Evolutionary conservation across 2,329 filamentous ascomycete genomes (phyloP).

Genomic region (Fusarium decemcellulare): DNA sequence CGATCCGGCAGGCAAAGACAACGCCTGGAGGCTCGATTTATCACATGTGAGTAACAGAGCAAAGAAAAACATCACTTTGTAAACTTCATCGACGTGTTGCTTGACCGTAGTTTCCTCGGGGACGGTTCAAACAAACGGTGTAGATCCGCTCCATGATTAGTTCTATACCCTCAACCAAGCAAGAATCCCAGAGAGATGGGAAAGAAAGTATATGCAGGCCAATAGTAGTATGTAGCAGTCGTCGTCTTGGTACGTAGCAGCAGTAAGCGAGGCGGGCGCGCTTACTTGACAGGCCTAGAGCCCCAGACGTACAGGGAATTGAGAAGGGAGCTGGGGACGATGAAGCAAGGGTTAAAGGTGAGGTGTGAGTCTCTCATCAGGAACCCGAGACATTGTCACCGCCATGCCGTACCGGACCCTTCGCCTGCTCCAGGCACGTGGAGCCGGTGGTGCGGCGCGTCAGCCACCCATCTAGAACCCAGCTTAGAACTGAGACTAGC

Average conservation of each 20-base stretch:
- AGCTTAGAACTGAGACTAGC: slow-evolving; percentile 44
- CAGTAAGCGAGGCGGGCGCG: slow-evolving; percentile 2
- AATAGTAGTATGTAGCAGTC: slow-evolving; percentile 15
- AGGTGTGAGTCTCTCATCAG: slow-evolving; percentile 39
- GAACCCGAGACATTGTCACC: slow-evolving; percentile 50
- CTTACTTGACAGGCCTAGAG: slow-evolving; percentile 21
- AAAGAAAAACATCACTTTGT: slow-evolving; percentile 13
- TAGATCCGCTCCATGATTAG: slow-evolving; percentile 27
- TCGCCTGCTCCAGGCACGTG: slow-evolving; percentile 41
- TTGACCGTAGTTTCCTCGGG: slow-evolving; percentile 22
- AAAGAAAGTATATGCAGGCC: slow-evolving; percentile 20
- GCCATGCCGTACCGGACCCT: slow-evolving; percentile 40
- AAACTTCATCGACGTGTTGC: slow-evolving; percentile 34
- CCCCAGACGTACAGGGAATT: slow-evolving; percentile 35
- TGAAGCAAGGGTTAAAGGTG: slow-evolving; percentile 25
- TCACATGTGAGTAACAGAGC: slow-evolving; percentile 20
- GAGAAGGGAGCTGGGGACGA: slow-evolving; percentile 22
- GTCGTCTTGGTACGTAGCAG: neutral
- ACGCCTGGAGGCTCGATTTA: slow-evolving; percentile 19
- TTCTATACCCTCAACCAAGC: neutral
- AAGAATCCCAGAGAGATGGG: slow-evolving; percentile 14
- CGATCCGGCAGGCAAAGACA: slow-evolving; percentile 27
- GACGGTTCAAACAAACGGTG: slow-evolving; percentile 15
- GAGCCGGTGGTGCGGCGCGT: slow-evolving; percentile 37
- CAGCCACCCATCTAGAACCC: slow-evolving; percentile 41